Conservation (phyloP, 257 asterid genomes). For the Solanum microdontum region DNA sequence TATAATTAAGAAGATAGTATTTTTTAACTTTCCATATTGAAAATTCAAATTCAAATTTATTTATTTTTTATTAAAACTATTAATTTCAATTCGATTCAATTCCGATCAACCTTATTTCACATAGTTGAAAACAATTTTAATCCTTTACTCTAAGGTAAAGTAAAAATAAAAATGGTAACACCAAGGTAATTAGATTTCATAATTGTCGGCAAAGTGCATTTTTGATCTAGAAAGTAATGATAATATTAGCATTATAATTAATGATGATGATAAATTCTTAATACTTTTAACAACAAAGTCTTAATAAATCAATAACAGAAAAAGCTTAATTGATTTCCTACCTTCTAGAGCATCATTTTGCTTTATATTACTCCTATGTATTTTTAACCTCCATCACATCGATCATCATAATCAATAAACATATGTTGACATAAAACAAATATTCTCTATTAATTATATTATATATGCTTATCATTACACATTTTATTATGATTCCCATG, state of each 20-base stretch:
- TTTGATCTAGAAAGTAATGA: background rate
- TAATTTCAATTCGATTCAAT: no score
- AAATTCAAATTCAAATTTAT: background rate
- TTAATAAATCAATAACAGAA: background rate
- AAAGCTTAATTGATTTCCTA: background rate
- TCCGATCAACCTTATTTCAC: background rate
- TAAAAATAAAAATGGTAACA: background rate
- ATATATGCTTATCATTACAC: background rate
- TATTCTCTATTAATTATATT: background rate
- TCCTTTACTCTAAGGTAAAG: background rate
- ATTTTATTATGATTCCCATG: background rate
- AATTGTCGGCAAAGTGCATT: background rate
- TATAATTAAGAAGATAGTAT: background rate
- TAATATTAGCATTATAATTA: background rate
- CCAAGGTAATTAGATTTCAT: background rate
- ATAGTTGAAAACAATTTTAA: background rate
- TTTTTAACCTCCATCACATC: background rate
- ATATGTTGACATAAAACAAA: background rate
- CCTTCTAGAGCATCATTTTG: background rate
- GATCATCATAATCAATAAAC: background rate
- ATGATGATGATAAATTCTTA: background rate
- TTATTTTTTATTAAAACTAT: no score
- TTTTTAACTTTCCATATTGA: background rate
- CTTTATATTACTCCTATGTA: background rate
- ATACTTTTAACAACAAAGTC: background rate